Base-by-base conservation (phyloP, 2,329 filamentous ascomycete genomes). In the Colletotrichum gigasporum region DNA sequence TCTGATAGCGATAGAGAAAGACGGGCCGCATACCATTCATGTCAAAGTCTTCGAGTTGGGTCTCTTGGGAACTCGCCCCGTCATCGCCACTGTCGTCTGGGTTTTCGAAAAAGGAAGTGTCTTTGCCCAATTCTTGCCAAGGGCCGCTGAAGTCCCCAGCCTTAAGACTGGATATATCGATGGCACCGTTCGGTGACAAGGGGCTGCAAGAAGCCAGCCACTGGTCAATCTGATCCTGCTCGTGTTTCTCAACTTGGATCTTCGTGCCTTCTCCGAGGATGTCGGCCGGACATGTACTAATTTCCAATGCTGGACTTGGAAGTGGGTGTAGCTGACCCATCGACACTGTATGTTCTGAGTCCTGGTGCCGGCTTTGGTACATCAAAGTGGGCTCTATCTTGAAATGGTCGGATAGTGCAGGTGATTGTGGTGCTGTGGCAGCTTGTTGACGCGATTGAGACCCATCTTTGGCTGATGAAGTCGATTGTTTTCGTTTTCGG, bases 151-250 rank as follows among this genome's bases (percentile, higher is more conserved):
- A 48, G 3, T 61, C 50, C 10, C 30, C 50, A 16, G 22, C 7
- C 24, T 47, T 45, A 2, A 48, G 2, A 3, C 5, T 32, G 2
- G 11, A 22, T 9, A 41, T 11, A 5, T 61, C 30, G 3, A 47
- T 28, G 10, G 48, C 39, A 3, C 28, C 14, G 1, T 47, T 61
- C 5, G 39, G 50, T 2, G 57, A 41, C 9, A 61, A 14, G 0
- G 47, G 22, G 9, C 32, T 55, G 16, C 41, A 61, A 2, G 50
- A 55, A 28, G 39, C 39, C n/a, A 55, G 41, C 57, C 39, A 61
- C 11, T 61, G 57, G 7, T 61, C 57, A 8, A 61, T 55, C n/a
- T 55, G 57, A 32, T 61, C 41, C 30, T 53, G 30, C 5, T 60
- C 57, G 12, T 54, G 48, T 20, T 45, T 45, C 4, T 52, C 30